phyloP scores from a whole-genome alignment of 371 early-diverging fungal species.

The Funneliformis caledonium region DNA sequence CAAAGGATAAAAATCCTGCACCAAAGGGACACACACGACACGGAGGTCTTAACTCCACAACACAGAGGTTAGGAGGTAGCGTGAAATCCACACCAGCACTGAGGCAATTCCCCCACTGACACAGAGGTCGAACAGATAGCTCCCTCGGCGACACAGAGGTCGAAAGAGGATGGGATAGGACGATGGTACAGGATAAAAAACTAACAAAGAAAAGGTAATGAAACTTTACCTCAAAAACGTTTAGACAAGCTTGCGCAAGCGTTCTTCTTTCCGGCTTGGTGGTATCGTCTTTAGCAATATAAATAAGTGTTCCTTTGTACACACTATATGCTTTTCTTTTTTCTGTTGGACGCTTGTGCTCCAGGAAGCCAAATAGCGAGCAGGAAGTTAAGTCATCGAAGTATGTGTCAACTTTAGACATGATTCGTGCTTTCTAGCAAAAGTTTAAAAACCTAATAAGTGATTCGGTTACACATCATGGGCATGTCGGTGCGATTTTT shows the following conservation, averaged over 20 bases:
- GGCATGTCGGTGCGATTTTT: too few species aligned
- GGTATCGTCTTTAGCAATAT: background rate
- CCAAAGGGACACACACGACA: constrained; percentile 29
- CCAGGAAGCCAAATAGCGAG: constrained; percentile 21
- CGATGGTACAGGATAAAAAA: constrained; percentile 9
- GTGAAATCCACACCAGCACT: constrained; percentile 33
- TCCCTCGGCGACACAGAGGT: background rate
- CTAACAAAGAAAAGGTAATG: too few species aligned
- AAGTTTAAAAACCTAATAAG: too few species aligned
- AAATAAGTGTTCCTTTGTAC: constrained; percentile 33
- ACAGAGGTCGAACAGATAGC: constrained; percentile 24
- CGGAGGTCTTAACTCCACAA: constrained; percentile 18
- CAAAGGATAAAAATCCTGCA: background rate
- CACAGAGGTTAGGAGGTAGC: constrained; percentile 32
- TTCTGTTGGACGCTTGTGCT: constrained; percentile 19
- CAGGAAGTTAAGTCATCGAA: constrained; percentile 31
- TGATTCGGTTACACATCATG: too few species aligned
- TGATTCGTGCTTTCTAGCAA: too few species aligned
- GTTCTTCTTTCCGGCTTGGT: constrained; percentile 4
- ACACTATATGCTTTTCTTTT: constrained; percentile 5
- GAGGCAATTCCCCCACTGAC: constrained; percentile 24
- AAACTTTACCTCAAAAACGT: constrained; percentile 15
- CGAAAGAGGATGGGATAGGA: constrained; percentile 1
- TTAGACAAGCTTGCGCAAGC: background rate
- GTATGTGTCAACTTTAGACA: constrained; percentile 10